These are phyloP conservation scores for Spinellus fusiger DNA, from an alignment of 192 early-diverging fungal species.

Conservation along the genomic window DNA sequence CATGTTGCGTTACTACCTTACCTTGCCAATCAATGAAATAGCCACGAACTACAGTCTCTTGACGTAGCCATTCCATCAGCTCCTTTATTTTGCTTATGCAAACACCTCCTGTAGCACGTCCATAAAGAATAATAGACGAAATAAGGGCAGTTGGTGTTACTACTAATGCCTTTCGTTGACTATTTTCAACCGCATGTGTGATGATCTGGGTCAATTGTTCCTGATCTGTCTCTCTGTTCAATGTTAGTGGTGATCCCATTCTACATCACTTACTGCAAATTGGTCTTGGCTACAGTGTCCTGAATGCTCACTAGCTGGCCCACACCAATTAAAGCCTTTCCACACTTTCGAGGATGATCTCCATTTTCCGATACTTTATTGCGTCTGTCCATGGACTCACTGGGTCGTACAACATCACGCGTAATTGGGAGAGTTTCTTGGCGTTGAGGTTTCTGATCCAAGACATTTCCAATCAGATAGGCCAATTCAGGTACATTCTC, in stretches of 20 bases:
- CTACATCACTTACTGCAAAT: background rate
- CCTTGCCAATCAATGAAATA: conserved; percentile 29
- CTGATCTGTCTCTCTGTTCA: background rate
- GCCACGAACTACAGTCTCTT: conserved; percentile 9
- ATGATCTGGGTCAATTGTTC: conserved; percentile 5
- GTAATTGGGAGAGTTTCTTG: background rate
- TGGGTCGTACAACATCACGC: conserved; percentile 11
- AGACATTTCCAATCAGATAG: conserved; percentile 23
- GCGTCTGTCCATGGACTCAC: conserved; percentile 27
- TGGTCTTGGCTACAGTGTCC: conserved; percentile 11
- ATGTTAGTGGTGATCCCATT: background rate
- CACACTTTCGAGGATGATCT: conserved; percentile 9
- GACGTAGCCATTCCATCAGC: conserved; percentile 21
- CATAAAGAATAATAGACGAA: conserved; percentile 28
- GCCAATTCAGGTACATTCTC: conserved; percentile 31
- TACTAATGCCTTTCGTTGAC: conserved; percentile 23
- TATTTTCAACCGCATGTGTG: conserved; percentile 20
- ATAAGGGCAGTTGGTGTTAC: conserved; percentile 22
- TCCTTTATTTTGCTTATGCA: conserved; percentile 30
- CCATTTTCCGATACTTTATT: conserved; percentile 10
- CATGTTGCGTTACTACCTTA: background rate
- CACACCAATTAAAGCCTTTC: conserved; percentile 17
- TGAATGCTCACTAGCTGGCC: conserved; percentile 26
- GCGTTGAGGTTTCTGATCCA: conserved; percentile 25
- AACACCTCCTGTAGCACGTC: conserved; percentile 30